Evolutionary conservation across 2,329 filamentous ascomycete species (phyloP), one percentile per base, ranked within the genome.

Genomic region (Penicillium italicum): DNA sequence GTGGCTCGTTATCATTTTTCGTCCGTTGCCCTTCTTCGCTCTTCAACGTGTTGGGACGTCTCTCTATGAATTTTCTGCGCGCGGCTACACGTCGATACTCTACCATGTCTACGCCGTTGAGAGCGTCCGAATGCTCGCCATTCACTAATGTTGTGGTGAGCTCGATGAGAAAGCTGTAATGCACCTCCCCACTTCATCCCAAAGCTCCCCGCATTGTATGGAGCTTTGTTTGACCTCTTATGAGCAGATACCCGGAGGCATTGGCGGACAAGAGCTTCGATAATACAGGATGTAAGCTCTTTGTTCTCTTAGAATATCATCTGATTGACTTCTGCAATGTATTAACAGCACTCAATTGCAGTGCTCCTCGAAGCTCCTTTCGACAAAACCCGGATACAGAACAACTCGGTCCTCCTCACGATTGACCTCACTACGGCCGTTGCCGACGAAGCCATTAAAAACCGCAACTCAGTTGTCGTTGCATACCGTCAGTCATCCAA

Each of bases 191-290:
- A 7, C 49, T 31, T 40, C 26, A 45, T 37, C 31, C 41, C 34
- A 50, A 50, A 57, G 38, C 46, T 56, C 50, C 55, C 50, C 50
- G 53, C 42, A 51, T 28, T 53, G 5, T 11, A 48, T 54, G 36
- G 30, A 60, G 50, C 54, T 57, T 51, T 37, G 20, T 38, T 41
- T 45, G 63, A 50, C 51, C 51, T 43, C n/a, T 16, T 31, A 38
- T 26, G 48, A 52, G 55, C 61, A 94, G 91, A 57, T 99, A 96
- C 71, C 94, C 94, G 0, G 90, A 95, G 70, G 85, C 85, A 57
- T 80, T 97, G 40, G 94, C 94, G 10, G 94, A 97, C 70, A 87
- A 87, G 65, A 86, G 88, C 62, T 99, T 92, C 82, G 94, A 99
- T 72, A 99, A 99, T 69, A 96, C 95, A n/a, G 94, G 94, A 52